These are phyloP conservation scores for Angophora floribunda DNA, from an alignment of 345 rosid species.

Conservation along the genomic window DNA sequence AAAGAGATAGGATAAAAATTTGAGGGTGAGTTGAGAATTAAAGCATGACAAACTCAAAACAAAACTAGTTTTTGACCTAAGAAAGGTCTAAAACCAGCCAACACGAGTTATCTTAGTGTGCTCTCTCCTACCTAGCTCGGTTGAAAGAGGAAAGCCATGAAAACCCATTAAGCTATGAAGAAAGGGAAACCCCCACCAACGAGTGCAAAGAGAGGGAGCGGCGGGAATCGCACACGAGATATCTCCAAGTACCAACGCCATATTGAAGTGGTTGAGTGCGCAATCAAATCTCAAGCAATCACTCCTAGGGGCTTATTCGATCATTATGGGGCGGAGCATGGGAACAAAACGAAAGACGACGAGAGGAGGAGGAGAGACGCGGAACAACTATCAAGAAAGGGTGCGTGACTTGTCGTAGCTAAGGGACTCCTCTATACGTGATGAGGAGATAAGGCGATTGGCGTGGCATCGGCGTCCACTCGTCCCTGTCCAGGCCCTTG, in stretches of 20 bases:
- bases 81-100: neutral
- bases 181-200: neutral
- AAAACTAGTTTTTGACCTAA: no score
- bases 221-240: neutral
- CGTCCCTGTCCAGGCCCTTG: slow-evolving; percentile 10
- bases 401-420: neutral
- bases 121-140: neutral
- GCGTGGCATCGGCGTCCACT: slow-evolving; percentile 26
- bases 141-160: neutral
- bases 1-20: no score
- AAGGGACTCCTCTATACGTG: neutral
- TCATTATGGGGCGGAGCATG: neutral
- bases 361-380: neutral
- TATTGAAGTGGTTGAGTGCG: neutral
- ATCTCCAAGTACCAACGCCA: neutral
- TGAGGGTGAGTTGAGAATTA: no score
- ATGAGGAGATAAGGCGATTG: slow-evolving; percentile 28
- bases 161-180: neutral
- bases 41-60: no score
- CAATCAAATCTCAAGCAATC: neutral
- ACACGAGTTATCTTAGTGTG: neutral
- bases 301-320: neutral
- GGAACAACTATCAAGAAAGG: neutral
- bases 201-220: neutral
- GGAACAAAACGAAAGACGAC: neutral